Base-by-base conservation (phyloP, 176 grass and related monocot species). In the Thinopyrum elongatum region DNA sequence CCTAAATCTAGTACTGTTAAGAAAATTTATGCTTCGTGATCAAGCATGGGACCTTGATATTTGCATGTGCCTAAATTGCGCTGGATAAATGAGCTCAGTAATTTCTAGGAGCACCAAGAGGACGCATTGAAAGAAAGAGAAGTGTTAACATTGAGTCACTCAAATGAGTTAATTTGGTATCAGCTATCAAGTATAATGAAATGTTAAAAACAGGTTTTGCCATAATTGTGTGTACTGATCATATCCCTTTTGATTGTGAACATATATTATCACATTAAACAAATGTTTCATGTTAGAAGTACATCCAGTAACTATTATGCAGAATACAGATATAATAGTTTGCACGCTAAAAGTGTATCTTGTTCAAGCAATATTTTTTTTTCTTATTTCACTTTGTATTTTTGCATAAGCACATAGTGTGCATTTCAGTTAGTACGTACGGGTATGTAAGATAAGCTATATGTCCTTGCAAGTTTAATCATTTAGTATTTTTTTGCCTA, bases 231-330 rank as follows among this genome's bases (percentile, higher is more conserved):
- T 61, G 64, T 53, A 11, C 2, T 88, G 51, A 53, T 27, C 10
- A 82, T 19, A 60, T 70, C 47, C 36, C 49, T 49, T 75, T 70
- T 75, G 21, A 9, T 58, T 36, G 14, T 39, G 35, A 82, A 25
- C 8, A 39, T 33, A 8, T 41, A 82, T 76, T 38, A 64, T 84
- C 27, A 2, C 14, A 77, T 31, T 31, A 31, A 31, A 17, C 21
- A 82, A 46, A 68, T 78, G 14, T 82, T 83, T 83, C 65, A 78
- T 55, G 16, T 65, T 77, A 44, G 44, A 69, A 42, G 63, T 65
- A 36, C 6, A 58, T 29, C 34, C 16, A 42, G 36, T 83, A 59
- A 22, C 19, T 30, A 11, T 31, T 28, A 28, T 29, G 77, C 25
- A 66, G 74, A 84, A 76, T 38, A 10, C 14, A 27, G 27, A 75